Evolutionary conservation across 306 rosid species (phyloP), one percentile per base, ranked within the genome.

Genomic region (Quercus bicolor): DNA sequence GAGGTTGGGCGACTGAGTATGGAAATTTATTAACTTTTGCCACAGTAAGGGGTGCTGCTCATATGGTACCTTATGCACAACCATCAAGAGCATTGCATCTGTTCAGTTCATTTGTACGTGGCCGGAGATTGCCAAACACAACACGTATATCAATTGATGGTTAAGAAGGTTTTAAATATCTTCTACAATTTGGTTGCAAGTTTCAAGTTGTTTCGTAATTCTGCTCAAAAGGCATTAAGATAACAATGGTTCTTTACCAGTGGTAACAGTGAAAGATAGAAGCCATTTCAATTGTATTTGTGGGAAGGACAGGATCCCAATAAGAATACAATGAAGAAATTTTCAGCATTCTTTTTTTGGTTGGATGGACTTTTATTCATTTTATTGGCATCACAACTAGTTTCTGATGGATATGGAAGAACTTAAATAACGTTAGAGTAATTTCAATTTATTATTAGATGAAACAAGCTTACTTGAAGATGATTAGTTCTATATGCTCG

Each of bases 61-160:
- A 92, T 75, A 94, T 92, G 97, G 98, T 94, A 12, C 97, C 97
- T 2, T 94, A 78, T 76, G 97, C 93, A 23, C 98, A 92, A 59
- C 98, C 97, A 48, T 89, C 98, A 4, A 88, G 98, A 65, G 82
- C 98, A 76, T 62, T 92, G 64, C 95, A 85, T 82, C 86, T 94
- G 6, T 91, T 92, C 86, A 85, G 84, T 72, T 83, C 94, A 12
- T 92, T 94, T 75, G 84, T 94, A 20, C 73, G 4, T 52, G 90
- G 89, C 9, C 79, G 81, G 51, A 86, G 97, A 66, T 82, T 94
- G 81, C 97, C 97, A 34, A 92, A 86, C 78, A 72, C 90, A 1
- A 92, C 97, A 4, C 75, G 4, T 29, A 80, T 89, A 75, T 75
- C 97, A 6, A 83, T 91, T 53, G 84, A 79, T 60, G 84, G 72